Conservation (phyloP, 768 basidiomycete species). For the Psilocybe tampanensis region DNA sequence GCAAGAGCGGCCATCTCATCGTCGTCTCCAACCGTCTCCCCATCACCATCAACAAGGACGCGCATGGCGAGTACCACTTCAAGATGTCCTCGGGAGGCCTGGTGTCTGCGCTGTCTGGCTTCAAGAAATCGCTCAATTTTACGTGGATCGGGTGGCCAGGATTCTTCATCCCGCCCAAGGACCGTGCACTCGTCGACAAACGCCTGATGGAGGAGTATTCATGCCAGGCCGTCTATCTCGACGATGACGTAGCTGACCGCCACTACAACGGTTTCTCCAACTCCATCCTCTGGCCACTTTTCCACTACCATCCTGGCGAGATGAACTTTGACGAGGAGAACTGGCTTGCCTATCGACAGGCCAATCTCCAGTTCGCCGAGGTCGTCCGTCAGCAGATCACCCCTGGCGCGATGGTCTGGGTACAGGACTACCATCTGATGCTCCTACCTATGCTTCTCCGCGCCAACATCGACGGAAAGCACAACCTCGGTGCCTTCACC, state of each 20-base stretch:
- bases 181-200: conserved; percentile 88
- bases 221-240: conserved; percentile 97
- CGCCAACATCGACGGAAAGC: conserved; percentile 76
- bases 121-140: conserved; percentile 97
- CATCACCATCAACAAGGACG: conserved; percentile 94
- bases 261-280: conserved; percentile 99
- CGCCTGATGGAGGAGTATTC: conserved; percentile 94
- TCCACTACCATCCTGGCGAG: conserved; percentile 99
- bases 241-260: conserved; percentile 96
- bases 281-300: conserved; percentile 98
- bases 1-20: conserved; percentile 73
- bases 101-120: conserved; percentile 94
- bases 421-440: conserved; percentile 98
- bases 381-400: conserved; percentile 77
- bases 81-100: conserved; percentile 99
- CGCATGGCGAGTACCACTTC: conserved; percentile 92
- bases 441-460: conserved; percentile 96
- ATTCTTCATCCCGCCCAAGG: conserved; percentile 90
- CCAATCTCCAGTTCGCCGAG: conserved; percentile 94
- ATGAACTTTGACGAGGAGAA: conserved; percentile 99
- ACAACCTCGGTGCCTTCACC: conserved; percentile 56
- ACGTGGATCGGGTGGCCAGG: conserved; percentile 98
- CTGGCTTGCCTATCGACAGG: conserved; percentile 97
- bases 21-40: conserved; percentile 96
- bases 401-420: conserved; percentile 97